These are phyloP conservation scores for Coemansia sp. DNA, from an alignment of 192 early-diverging fungal genomes.

Conservation along the genomic window DNA sequence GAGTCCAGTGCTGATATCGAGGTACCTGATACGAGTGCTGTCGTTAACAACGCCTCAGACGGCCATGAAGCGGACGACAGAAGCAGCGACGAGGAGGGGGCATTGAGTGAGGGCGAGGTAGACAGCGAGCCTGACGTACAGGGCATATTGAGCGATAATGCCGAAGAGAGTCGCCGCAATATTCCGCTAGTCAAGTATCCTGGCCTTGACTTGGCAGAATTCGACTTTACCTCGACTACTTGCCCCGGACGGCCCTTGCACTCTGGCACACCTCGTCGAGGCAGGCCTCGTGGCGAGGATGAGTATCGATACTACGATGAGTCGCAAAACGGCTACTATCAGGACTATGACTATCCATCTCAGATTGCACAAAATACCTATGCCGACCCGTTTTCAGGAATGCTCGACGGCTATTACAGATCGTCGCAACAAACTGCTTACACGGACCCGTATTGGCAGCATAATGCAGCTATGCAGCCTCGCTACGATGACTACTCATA, in stretches of 20 bases:
- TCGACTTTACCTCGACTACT: conserved; percentile 31
- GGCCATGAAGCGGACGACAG: background rate
- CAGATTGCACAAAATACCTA: background rate
- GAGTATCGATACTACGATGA: conserved; percentile 13
- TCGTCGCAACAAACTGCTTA: background rate
- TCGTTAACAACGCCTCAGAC: too few species aligned
- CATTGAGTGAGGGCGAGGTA: conserved; percentile 3
- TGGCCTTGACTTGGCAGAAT: conserved; percentile 36
- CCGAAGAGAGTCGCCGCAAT: conserved; percentile 8
- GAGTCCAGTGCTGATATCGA: background rate
- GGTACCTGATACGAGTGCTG: background rate
- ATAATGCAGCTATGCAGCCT: background rate
- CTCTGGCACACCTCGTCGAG: background rate
- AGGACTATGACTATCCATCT: background rate
- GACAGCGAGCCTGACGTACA: background rate
- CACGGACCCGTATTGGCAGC: background rate
- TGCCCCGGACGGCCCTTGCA: conserved; percentile 30
- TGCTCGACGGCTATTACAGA: conserved; percentile 38
- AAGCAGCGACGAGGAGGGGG: conserved; percentile 18
- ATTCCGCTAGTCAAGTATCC: conserved; percentile 43
- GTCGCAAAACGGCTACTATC: background rate
- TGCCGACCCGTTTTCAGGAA: conserved; percentile 18
- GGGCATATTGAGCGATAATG: background rate
- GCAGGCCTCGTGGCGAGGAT: background rate
- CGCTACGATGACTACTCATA: background rate